Evolutionary conservation across 441 rosid genomes (phyloP).

Genomic region (Theobroma grandiflorum): DNA sequence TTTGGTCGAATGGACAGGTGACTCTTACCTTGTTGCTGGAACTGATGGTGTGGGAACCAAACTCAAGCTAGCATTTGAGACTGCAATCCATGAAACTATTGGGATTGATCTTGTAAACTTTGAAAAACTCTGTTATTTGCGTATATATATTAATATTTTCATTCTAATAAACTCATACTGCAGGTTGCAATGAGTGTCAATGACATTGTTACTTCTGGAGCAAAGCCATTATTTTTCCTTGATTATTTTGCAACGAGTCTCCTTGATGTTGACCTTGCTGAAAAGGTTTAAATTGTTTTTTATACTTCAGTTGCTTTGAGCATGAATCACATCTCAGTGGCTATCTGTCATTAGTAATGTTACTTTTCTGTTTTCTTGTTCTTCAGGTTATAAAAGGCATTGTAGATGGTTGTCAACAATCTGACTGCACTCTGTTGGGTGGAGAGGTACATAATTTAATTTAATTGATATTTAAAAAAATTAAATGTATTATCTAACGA

Average conservation of each 20-base stretch:
- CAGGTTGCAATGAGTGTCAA: constrained; percentile 99
- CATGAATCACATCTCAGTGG: background rate
- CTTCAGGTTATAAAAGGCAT: constrained; percentile 90
- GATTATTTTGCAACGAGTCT: constrained; percentile 94
- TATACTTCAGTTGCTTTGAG: constrained; percentile 1
- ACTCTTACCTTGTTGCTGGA: constrained; percentile 90
- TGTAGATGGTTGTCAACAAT: constrained; percentile 85
- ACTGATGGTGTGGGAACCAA: constrained; percentile 99
- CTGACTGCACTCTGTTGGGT: constrained; percentile 86
- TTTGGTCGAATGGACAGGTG: constrained; percentile 53
- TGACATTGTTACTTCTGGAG: constrained; percentile 95
- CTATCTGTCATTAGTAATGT: background rate
- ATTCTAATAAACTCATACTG: constrained; percentile 19
- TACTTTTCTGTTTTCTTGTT: constrained; percentile 19
- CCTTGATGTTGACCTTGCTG: constrained; percentile 96
- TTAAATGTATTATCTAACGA: background rate
- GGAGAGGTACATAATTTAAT: constrained; percentile 73
- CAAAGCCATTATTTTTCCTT: constrained; percentile 90
- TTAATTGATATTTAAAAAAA: background rate
- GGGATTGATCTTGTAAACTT: constrained; percentile 89
- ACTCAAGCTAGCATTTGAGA: constrained; percentile 90
- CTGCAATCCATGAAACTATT: constrained; percentile 86
- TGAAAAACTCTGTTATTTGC: background rate
- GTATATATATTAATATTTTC: background rate
- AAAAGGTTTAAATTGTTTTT: constrained; percentile 58